These are phyloP conservation scores for Sugiyamaella boreocaroliniensis DNA, from an alignment of 805 yeast genomes.

Conservation along the genomic window DNA sequence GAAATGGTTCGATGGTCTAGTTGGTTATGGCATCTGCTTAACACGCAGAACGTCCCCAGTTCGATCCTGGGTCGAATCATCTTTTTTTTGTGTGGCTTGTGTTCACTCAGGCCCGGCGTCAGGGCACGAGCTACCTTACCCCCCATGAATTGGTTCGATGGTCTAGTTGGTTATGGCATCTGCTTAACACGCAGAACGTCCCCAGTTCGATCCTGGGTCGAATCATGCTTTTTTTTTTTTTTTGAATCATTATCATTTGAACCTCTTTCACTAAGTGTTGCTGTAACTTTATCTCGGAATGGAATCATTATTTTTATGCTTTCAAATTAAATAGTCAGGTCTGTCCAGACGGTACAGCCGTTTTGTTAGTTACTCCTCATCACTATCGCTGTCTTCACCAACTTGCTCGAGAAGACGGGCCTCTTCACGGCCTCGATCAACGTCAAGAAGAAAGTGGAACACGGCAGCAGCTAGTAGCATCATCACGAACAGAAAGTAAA, in stretches of 20 bases:
- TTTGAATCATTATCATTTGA: too few species aligned
- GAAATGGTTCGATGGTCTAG: conserved; percentile 91
- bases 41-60: conserved; percentile 99
- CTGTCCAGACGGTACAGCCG: too few species aligned
- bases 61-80: conserved; percentile 99
- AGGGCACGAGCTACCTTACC: too few species aligned
- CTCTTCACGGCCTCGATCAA: conserved; percentile 55
- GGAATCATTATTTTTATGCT: too few species aligned
- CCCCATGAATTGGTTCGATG: conserved; percentile 67
- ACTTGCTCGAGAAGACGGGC: conserved; percentile 38
- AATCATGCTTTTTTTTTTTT: conserved; percentile 55
- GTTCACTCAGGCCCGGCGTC: too few species aligned
- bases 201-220: conserved; percentile 99
- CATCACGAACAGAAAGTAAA: conserved; percentile 52
- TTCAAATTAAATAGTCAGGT: too few species aligned
- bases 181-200: conserved; percentile 99
- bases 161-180: conserved; percentile 99
- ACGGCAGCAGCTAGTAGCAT: conserved; percentile 52
- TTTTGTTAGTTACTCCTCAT: neutral
- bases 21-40: conserved; percentile 99
- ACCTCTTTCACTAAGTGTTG: too few species aligned
- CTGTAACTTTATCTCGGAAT: too few species aligned
- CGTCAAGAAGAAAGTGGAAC: conserved; percentile 43
- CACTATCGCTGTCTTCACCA: conserved; percentile 7
- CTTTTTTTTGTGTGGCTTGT: too few species aligned